Base-by-base conservation (phyloP, 352 stramenopile genomes). In the Globisporangium barbulae region DNA sequence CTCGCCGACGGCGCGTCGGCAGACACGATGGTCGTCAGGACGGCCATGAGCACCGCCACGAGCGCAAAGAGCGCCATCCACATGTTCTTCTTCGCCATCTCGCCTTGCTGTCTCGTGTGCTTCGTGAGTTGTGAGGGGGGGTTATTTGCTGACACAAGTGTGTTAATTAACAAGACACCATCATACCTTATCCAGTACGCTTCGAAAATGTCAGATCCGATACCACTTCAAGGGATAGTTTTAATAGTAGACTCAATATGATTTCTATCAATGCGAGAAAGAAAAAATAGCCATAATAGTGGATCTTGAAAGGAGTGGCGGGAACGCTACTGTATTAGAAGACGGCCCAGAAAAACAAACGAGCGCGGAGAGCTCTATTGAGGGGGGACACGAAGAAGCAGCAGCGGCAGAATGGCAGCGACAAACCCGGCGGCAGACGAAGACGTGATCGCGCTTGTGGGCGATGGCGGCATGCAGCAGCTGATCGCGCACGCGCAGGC, bases 381-480 rank as follows among this genome's bases (percentile, higher is more conserved):
- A 58, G 52, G 52, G 52, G 6, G 31, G 28, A 56, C 12, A 50
- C 25, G 56, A 47, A 42, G 30, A 53, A 39, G 33, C 13, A 53
- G 30, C 41, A 33, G 44, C n/a, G 7, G 33, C 41, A 64, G 47
- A 48, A 73, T 74, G 64, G 63, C 69, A 50, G 71, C 70, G 64
- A 90, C 87, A 72, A 71, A 71, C 41, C 74, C 76, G 53, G 76
- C 76, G 25, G 59, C 78, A 42, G 52, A 25, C 19, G 78, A 88
- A 49, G 78, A 89, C 35, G 77, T 87, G 67, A 60, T 89, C 49
- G 79, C 75, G 60, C 79, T 90, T 22, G 78, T 85, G 53, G 60
- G 74, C 45, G 56, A 75, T 65, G 54, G 68, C 61, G 41, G 67
- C 30, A 81, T 88, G 65, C 75, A 88, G 59, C 76, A 88, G 54